Base-by-base conservation (phyloP, 805 yeast species). In the Wickerhamiella siamensis region DNA sequence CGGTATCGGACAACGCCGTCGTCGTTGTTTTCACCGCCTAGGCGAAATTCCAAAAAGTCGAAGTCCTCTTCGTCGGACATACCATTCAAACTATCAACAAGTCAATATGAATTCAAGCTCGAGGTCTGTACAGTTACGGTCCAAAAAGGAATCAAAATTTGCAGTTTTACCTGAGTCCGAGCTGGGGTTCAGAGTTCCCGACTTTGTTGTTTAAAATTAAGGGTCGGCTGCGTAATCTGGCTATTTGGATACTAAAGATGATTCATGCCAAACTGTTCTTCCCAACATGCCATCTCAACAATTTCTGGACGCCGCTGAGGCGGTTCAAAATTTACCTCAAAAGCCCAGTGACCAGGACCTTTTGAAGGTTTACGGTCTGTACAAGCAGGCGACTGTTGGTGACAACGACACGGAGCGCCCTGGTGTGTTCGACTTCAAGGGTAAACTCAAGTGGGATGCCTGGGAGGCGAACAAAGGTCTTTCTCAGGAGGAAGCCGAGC, bases 371-470 rank as follows among this genome's bases (percentile, higher is more conserved):
- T 91, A 91, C 68, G 96, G 88, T 38, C 71, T 91, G 55, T 91
- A 72, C 79, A 91, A 91, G 67, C 98, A 91, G 69, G 94, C 97
- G 54, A 88, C 96, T 29, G 80, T 79, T 43, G 98, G 98, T 51
- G 98, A 91, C 72, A 84, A 84, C 73, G 63, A 59, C 53, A 81
- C 94, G 47, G 68, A 71, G 43, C 83, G 83, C 68, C 98, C 98
- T 42, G 91, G 95, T 49, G 65, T 82, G 45, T 83, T 91, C 62
- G 94, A 86, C 66, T 72, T 91, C 67, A 84, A 81, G 69, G 96
- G 88, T 53, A 86, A 93, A 66, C 82, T 83, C 74, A 91, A 91
- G 72, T 91, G 97, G 97, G 88, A 87, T 60, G 74, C 97, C 6
- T 91, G 97, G 97, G 79, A 79, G 56, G 77, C 76, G 54, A 67